Percentiles rank a stretch among this genome's conserved stretches.
Evolutionary conservation across 208 protist species (phyloP).

Genomic region (Phytomonas serpens): DNA sequence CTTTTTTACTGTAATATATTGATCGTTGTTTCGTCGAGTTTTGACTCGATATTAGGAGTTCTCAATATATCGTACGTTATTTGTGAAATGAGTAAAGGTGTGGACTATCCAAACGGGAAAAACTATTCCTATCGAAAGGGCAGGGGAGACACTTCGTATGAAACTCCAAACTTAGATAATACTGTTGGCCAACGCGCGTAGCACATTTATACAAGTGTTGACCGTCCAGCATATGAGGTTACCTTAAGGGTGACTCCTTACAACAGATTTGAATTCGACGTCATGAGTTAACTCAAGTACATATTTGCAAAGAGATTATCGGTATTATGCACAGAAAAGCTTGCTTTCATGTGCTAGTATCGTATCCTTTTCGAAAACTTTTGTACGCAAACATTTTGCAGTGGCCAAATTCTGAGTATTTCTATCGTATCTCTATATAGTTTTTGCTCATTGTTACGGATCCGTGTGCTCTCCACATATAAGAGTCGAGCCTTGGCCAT

Average conservation of each 20-base stretch:
- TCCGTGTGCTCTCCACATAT: neutral
- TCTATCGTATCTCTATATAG: neutral
- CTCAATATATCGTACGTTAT: neutral
- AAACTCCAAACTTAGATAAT: conserved; percentile 6
- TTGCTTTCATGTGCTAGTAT: neutral
- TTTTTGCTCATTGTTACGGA: neutral
- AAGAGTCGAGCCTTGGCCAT: neutral
- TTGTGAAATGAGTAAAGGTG: neutral
- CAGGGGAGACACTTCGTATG: neutral
- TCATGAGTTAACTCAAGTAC: neutral
- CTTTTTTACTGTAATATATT: conserved; percentile 7
- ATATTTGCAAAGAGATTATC: neutral
- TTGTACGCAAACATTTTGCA: neutral
- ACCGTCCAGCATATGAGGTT: neutral
- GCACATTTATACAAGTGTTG: conserved; percentile 6
- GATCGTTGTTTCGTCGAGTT: conserved; percentile 6
- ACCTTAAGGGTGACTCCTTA: neutral
- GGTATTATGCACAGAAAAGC: neutral
- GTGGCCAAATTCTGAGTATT: neutral
- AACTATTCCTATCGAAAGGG: conserved; percentile 8
- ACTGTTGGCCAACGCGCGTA: neutral
- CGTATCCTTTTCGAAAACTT: neutral
- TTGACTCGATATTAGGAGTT: neutral
- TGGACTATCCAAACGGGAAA: conserved; percentile 5
- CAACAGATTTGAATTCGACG: neutral